Conservation (phyloP, 148 eudicot species). For the Arctostaphylos glauca region DNA sequence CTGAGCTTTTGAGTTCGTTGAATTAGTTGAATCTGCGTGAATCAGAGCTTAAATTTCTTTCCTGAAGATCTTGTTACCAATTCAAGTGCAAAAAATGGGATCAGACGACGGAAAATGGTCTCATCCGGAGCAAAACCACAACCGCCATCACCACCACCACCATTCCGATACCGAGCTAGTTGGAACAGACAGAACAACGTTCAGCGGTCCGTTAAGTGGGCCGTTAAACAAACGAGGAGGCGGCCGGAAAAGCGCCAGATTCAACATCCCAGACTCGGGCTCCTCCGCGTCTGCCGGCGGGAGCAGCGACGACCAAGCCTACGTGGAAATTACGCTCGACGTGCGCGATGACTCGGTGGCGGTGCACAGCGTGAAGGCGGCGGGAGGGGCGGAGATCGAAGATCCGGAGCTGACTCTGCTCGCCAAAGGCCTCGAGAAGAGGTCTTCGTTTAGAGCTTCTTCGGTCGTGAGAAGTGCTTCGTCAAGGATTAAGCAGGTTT, state of each 20-base stretch:
- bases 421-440: conserved; percentile 44
- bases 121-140: background rate
- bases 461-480: conserved; percentile 47
- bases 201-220: conserved; percentile 39
- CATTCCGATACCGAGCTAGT: conserved; percentile 25
- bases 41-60: too few species aligned
- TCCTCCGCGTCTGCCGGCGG: background rate
- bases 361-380: conserved; percentile 51
- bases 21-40: too few species aligned
- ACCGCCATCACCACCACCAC: conserved; percentile 8
- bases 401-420: conserved; percentile 41
- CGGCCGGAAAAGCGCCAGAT: conserved; percentile 39
- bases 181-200: conserved; percentile 13
- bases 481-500: conserved; percentile 37
- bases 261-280: conserved; percentile 23
- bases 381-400: conserved; percentile 44
- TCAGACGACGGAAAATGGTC: conserved; percentile 13
- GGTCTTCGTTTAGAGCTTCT: conserved; percentile 27
- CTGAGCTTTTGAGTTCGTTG: too few species aligned
- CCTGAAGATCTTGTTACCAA: too few species aligned
- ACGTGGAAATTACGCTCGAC: conserved; percentile 57
- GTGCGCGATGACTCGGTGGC: conserved; percentile 53
- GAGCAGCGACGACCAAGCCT: conserved; percentile 24
- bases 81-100: conserved; percentile 20
- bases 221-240: conserved; percentile 32